A percentile compares a stretch with the other conserved stretches of the same genome.
These are phyloP conservation scores for Yamadazyma phyllophila DNA, from an alignment of 805 yeast genomes.

Conservation along the genomic window DNA sequence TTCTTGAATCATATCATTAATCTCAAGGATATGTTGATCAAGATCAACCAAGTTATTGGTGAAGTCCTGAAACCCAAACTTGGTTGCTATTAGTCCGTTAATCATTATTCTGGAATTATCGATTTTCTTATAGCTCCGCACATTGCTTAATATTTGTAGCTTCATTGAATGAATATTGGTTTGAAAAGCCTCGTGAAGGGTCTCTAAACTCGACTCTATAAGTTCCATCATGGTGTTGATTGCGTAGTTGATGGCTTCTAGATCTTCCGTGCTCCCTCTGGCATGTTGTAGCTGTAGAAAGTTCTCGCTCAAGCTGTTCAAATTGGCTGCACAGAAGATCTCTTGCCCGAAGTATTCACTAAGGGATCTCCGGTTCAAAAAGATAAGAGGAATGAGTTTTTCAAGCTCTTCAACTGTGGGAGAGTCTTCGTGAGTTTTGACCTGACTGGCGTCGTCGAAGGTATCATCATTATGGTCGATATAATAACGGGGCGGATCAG, in stretches of 20 bases:
- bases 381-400: constrained; percentile 10
- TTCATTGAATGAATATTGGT: constrained; percentile 8
- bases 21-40: constrained; percentile 11
- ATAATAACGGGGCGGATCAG: no score
- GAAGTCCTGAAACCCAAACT: constrained; percentile 9
- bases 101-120: constrained; percentile 14
- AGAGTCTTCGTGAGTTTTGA: not conserved
- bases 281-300: not conserved
- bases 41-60: constrained; percentile 4
- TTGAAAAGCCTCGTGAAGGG: constrained; percentile 1
- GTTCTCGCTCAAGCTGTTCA: constrained; percentile 4
- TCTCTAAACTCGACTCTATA: constrained; percentile 3
- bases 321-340: constrained; percentile 10
- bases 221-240: constrained; percentile 6
- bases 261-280: not conserved
- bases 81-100: constrained; percentile 10
- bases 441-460: not conserved
- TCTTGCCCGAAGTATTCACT: constrained; percentile 13
- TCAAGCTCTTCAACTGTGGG: constrained; percentile 13
- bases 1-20: constrained; percentile 13
- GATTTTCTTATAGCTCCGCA: constrained; percentile 8
- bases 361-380: constrained; percentile 6
- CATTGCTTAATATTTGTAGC: constrained; percentile 13
- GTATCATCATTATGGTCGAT: no score
- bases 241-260: not conserved